Conservation (phyloP, 2,329 filamentous ascomycete species). For the Clonostachys chloroleuca region DNA sequence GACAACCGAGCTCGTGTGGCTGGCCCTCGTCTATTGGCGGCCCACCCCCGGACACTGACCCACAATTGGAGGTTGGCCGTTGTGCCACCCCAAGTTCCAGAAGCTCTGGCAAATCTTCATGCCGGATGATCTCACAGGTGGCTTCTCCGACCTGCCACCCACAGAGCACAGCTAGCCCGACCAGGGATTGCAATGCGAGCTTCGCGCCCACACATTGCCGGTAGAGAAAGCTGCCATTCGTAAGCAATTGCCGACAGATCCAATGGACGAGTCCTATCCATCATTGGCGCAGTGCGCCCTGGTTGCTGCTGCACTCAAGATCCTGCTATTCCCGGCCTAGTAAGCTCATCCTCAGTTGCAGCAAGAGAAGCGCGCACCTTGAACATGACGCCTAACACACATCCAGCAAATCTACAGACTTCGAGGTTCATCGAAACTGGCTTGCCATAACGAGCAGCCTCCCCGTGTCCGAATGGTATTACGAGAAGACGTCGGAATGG, state of each 20-base stretch:
- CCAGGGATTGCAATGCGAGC: not conserved
- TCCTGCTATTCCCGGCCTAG: slow-evolving; percentile 93
- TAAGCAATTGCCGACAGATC: slow-evolving; percentile 4
- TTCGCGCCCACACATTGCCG: too few relatives aligned
- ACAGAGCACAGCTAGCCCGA: not conserved
- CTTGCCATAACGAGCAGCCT: slow-evolving; percentile 91
- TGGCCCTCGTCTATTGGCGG: too few relatives aligned
- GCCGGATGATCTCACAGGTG: not conserved
- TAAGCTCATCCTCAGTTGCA: slow-evolving; percentile 41
- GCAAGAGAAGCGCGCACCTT: slow-evolving; percentile 1
- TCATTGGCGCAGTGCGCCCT: slow-evolving; percentile 86
- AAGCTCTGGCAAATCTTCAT: too few relatives aligned
- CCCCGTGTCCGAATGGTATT: slow-evolving; percentile 88
- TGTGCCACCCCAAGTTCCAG: too few relatives aligned
- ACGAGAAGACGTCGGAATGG: slow-evolving; percentile 98
- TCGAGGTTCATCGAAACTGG: slow-evolving; percentile 99
- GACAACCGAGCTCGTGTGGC: too few relatives aligned
- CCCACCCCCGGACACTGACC: too few relatives aligned
- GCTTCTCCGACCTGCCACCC: not conserved
- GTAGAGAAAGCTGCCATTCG: not conserved
- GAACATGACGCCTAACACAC: too few relatives aligned
- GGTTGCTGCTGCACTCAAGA: slow-evolving; percentile 82
- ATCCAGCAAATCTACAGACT: slow-evolving; percentile 92
- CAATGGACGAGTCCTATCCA: slow-evolving; percentile 79
- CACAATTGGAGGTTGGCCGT: too few relatives aligned